These are phyloP conservation scores for Penicillium desertorum DNA, from an alignment of 495 filamentous ascomycete species.

Conservation along the genomic window DNA sequence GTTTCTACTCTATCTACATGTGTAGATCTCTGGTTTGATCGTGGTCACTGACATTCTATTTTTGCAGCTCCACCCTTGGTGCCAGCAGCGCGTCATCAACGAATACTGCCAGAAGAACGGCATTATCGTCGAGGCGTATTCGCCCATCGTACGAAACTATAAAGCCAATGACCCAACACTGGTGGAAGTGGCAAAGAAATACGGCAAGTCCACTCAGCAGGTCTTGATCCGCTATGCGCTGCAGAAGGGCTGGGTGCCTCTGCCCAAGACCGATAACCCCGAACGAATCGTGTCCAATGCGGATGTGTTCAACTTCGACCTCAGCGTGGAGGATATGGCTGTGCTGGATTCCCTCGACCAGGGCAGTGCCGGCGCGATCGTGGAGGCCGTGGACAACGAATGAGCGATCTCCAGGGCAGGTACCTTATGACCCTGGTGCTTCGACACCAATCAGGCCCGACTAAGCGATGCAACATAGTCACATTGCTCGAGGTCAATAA, in stretches of 20 bases:
- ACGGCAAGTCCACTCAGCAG: conserved; percentile 52
- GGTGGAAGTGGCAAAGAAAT: conserved; percentile 51
- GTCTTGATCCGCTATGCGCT: conserved; percentile 55
- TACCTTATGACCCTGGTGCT: not conserved
- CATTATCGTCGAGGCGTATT: conserved; percentile 68
- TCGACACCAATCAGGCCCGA: not conserved
- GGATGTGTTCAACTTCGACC: conserved; percentile 63
- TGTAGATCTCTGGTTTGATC: conserved; percentile 1
- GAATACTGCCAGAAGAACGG: conserved; percentile 59
- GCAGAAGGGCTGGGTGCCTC: conserved; percentile 70
- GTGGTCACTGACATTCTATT: conserved; percentile 1
- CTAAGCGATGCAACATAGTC: not conserved
- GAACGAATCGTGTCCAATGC: conserved; percentile 65
- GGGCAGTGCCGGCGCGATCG: conserved; percentile 51
- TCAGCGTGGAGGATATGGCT: conserved; percentile 62
- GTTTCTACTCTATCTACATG: not conserved
- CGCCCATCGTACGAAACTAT: conserved; percentile 61
- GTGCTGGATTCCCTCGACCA: conserved; percentile 67
- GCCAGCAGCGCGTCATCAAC: conserved; percentile 60
- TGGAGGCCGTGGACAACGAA: conserved; percentile 52
- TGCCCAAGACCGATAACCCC: conserved; percentile 69
- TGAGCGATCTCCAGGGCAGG: conserved; percentile 16
- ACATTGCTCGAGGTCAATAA: conserved; percentile 27
- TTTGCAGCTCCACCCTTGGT: conserved; percentile 63
- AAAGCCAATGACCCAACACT: conserved; percentile 58